Conservation (phyloP, 2,329 filamentous ascomycete species). For the Elsinoe ampelina region DNA sequence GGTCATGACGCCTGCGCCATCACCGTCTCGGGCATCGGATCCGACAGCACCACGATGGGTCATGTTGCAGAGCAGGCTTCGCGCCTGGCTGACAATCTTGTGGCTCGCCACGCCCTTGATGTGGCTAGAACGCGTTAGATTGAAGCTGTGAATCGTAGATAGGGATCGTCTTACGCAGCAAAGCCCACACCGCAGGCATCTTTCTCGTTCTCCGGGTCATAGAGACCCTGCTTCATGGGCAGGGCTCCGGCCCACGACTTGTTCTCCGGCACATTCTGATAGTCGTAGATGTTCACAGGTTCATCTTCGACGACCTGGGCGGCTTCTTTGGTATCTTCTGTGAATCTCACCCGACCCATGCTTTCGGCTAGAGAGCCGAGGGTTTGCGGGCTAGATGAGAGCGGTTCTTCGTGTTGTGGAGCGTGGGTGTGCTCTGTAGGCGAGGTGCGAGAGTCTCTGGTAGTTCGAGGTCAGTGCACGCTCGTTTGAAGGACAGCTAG, state of each 20-base stretch:
- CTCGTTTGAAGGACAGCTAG: neutral
- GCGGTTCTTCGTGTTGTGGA: neutral
- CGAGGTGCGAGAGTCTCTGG: constrained; percentile 2
- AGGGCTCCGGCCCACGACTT: constrained; percentile 92
- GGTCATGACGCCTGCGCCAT: constrained; percentile 98
- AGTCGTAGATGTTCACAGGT: constrained; percentile 63
- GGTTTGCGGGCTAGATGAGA: constrained; percentile 22
- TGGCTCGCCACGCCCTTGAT: constrained; percentile 97
- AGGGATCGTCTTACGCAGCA: constrained; percentile 62
- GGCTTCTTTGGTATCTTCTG: constrained; percentile 41
- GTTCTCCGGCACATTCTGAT: constrained; percentile 66
- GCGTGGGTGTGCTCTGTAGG: neutral
- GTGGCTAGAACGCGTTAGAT: constrained; percentile 51
- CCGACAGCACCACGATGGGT: constrained; percentile 97
- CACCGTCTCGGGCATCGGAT: constrained; percentile 93
- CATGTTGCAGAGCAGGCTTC: constrained; percentile 98
- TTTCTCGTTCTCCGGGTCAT: constrained; percentile 92
- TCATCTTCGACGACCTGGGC: constrained; percentile 44
- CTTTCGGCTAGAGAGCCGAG: constrained; percentile 44
- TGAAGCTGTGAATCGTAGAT: constrained; percentile 7
- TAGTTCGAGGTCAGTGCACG: neutral
- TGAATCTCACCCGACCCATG: constrained; percentile 46
- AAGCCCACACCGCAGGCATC: constrained; percentile 99
- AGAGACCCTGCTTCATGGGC: constrained; percentile 96
- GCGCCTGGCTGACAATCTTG: constrained; percentile 97